phyloP scores from a whole-genome alignment of 2,329 filamentous ascomycete genomes.

The Cryoendolithus antarcticus region DNA sequence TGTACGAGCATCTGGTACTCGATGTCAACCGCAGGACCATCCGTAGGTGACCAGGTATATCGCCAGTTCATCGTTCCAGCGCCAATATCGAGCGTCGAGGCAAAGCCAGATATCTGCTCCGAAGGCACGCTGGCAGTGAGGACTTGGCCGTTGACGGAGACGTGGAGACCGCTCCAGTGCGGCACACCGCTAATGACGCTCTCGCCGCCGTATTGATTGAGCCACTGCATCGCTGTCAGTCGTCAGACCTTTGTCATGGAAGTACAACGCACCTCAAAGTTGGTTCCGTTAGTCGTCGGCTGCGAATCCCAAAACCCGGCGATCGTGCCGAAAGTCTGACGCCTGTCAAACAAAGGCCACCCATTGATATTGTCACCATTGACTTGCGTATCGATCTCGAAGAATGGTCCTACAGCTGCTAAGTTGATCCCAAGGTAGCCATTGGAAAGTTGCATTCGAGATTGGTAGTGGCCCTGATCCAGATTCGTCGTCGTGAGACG shows the following conservation, averaged over 20 bases:
- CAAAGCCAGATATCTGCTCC: conserved; percentile 47
- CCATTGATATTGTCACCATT: conserved; percentile 44
- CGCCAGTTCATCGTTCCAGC: conserved; percentile 52
- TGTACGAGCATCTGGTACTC: conserved; percentile 55
- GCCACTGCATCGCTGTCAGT: conserved; percentile 31
- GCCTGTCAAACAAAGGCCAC: conserved; percentile 53
- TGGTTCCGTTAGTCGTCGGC: conserved; percentile 45
- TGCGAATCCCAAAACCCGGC: conserved; percentile 55
- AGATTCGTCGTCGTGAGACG: conserved; percentile 40
- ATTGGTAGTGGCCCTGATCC: conserved; percentile 47
- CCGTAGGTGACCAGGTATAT: conserved; percentile 52
- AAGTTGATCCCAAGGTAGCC: conserved; percentile 54
- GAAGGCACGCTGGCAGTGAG: conserved; percentile 50
- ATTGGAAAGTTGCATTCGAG: conserved; percentile 48
- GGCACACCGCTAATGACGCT: conserved; percentile 60
- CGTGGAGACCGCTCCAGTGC: conserved; percentile 50
- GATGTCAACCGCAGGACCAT: conserved; percentile 41
- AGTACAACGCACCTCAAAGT: conserved; percentile 35
- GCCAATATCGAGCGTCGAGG: conserved; percentile 49
- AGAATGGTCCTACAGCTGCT: conserved; percentile 51
- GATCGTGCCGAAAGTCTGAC: conserved; percentile 56
- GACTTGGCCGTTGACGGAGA: conserved; percentile 42
- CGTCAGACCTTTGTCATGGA: too few species aligned
- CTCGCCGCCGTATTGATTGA: conserved; percentile 57
- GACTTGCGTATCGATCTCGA: conserved; percentile 44